Conservation (phyloP, 495 filamentous ascomycete genomes). For the Glonium stellatum region DNA sequence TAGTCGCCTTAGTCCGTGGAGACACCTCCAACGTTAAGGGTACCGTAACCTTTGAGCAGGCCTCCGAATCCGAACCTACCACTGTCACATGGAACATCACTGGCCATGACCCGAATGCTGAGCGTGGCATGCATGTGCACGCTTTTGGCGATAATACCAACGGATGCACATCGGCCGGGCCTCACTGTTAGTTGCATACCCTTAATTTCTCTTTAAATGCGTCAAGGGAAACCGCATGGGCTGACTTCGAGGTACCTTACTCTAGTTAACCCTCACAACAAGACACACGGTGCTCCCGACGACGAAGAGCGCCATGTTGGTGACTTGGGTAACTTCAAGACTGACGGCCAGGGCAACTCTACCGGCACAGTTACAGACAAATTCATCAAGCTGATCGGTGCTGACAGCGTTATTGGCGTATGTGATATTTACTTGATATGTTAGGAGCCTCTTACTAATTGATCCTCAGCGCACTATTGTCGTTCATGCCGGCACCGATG, state of each 20-base stretch:
- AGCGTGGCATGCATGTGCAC: slow-evolving; percentile 97
- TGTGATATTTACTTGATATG: slow-evolving; percentile 32
- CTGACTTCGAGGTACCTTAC: neutral
- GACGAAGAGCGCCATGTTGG: slow-evolving; percentile 88
- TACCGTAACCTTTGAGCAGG: slow-evolving; percentile 92
- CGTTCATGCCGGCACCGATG: slow-evolving; percentile 89
- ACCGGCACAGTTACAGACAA: slow-evolving; percentile 68
- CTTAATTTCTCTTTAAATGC: neutral
- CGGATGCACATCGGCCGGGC: slow-evolving; percentile 94
- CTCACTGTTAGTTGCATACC: slow-evolving; percentile 66
- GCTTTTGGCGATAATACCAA: slow-evolving; percentile 99
- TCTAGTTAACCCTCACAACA: slow-evolving; percentile 85
- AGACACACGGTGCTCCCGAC: slow-evolving; percentile 80
- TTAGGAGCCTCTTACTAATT: slow-evolving; percentile 1
- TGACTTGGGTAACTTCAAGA: slow-evolving; percentile 94
- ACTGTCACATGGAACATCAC: slow-evolving; percentile 87
- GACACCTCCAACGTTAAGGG: slow-evolving; percentile 80
- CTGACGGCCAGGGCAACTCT: slow-evolving; percentile 82
- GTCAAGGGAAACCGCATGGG: neutral
- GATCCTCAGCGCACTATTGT: slow-evolving; percentile 78
- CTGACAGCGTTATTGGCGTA: slow-evolving; percentile 92
- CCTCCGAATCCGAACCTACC: slow-evolving; percentile 68
- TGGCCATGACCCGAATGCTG: slow-evolving; percentile 86
- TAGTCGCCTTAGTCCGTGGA: slow-evolving; percentile 93
- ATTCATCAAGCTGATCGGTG: slow-evolving; percentile 87